Base-by-base conservation (phyloP, 2,329 filamentous ascomycete species). In the Phoma herbarum region DNA sequence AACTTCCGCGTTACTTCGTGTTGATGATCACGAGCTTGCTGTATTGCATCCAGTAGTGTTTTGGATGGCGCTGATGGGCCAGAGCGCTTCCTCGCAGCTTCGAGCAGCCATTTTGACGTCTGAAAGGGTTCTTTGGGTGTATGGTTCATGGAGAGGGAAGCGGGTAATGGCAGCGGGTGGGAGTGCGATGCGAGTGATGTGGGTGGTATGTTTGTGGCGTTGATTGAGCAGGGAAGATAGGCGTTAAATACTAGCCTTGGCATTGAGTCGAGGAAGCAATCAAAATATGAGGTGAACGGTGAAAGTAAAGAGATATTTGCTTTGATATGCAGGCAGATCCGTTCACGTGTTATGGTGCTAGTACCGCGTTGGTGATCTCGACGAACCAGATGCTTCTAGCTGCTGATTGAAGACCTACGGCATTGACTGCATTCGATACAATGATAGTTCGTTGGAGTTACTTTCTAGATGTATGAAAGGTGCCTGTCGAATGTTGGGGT, bases 31-130 rank as follows among this genome's bases (percentile, higher is more conserved):
- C 47, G 46, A 12, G 25, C n/a, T 7, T 51, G n/a, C 9, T 44
- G 53, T 10, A 57, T n/a, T 12, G 14, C 45, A 2, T 45, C 20
- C 8, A 31, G 53, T 14, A 57, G 31, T 9, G 41, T 25, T 16
- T 39, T 16, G 4, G 43, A 29, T 10, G 50, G 41, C 14, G n/a
- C 29, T 14, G 45, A 31, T 3, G 52, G 45, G 42, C 18, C 52
- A 8, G 48, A 37, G 54, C 52, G 55, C 54, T 20, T 50, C 7
- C 46, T 52, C 3, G 42, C 26, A 11, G 45, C 47, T 16, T 45
- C 53, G 14, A 57, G 47, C 35, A 52, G 43, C 48, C 48, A 57
- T 22, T 45, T 28, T 8, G 42, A 29, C 41, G 54, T 14, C 22
- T 28, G 29, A 12, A 31, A 48, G 12, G 47, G 33, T 10, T 49